These are phyloP conservation scores for Cryptococcus deneoformans DNA, from an alignment of 1,284 basidiomycete genomes.

Conservation along the genomic window DNA sequence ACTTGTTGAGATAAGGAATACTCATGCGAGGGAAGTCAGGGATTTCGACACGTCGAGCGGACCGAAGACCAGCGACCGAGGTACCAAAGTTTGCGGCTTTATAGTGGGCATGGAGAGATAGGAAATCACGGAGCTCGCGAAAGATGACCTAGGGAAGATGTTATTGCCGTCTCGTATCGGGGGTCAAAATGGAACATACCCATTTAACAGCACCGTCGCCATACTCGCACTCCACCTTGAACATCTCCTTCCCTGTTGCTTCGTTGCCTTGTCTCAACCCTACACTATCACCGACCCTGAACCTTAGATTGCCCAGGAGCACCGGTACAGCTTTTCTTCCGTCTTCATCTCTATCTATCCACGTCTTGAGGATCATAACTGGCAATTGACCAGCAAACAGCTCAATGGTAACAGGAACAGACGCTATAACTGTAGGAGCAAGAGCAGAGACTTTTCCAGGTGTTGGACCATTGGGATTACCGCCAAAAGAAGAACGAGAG, in stretches of 20 bases:
- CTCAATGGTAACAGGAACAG: slow-evolving; percentile 78
- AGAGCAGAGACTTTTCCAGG: slow-evolving; percentile 28
- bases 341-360: slow-evolving; percentile 90
- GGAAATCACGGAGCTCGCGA: slow-evolving; percentile 87
- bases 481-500: slow-evolving; percentile 2
- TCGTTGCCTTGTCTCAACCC: slow-evolving; percentile 28
- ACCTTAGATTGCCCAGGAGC: slow-evolving; percentile 58
- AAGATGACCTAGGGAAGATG: slow-evolving; percentile 66
- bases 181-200: slow-evolving; percentile 48
- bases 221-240: slow-evolving; percentile 73
- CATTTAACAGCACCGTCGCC: slow-evolving; percentile 92
- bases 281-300: slow-evolving; percentile 48
- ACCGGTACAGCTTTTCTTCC: slow-evolving; percentile 78
- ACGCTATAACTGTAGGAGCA: slow-evolving; percentile 33
- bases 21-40: slow-evolving; percentile 89
- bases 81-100: slow-evolving; percentile 70
- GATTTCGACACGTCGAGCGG: slow-evolving; percentile 65
- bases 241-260: slow-evolving; percentile 44
- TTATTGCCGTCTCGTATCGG: background rate
- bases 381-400: slow-evolving; percentile 78
- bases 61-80: slow-evolving; percentile 50
- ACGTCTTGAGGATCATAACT: slow-evolving; percentile 78
- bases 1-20: slow-evolving; percentile 14
- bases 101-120: slow-evolving; percentile 89
- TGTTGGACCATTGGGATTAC: slow-evolving; percentile 9